These are phyloP conservation scores for Aspergillus flavus DNA, from an alignment of 2,329 filamentous ascomycete species.

Conservation along the genomic window DNA sequence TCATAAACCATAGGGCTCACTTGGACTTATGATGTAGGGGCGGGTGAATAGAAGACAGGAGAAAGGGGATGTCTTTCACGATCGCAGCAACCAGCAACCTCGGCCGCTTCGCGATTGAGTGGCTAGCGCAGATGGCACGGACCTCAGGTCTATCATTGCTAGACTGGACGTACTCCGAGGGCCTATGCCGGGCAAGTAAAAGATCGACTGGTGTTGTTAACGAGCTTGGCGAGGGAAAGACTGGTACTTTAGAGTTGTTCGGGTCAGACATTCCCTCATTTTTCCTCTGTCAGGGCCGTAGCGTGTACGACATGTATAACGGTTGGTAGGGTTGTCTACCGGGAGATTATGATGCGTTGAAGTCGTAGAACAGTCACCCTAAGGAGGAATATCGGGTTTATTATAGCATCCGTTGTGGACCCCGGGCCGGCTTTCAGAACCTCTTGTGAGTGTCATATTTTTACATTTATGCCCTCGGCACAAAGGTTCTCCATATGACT, in stretches of 20 bases:
- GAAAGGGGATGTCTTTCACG: background rate
- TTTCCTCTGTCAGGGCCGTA: background rate
- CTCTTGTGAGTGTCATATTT: background rate
- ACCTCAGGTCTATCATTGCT: background rate
- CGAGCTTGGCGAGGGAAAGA: background rate
- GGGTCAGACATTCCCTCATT: background rate
- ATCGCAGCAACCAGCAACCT: background rate
- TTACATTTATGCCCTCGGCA: background rate
- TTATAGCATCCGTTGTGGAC: background rate
- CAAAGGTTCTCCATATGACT: background rate
- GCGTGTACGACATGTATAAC: background rate
- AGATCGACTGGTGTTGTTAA: background rate
- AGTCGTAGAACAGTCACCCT: background rate
- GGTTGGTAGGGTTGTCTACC: background rate
- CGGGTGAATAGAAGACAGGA: background rate
- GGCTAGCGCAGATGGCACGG: conserved; percentile 2
- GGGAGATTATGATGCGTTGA: background rate
- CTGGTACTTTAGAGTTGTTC: background rate
- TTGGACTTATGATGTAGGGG: background rate
- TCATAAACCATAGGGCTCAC: background rate
- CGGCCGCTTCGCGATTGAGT: background rate
- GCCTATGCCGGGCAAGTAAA: background rate
- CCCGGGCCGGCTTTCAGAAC: background rate
- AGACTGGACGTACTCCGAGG: background rate
- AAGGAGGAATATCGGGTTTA: background rate